Evolutionary conservation across 176 grass and related monocot species (phyloP), one percentile per base, ranked within the genome.

Genomic region (Lolium perenne): DNA sequence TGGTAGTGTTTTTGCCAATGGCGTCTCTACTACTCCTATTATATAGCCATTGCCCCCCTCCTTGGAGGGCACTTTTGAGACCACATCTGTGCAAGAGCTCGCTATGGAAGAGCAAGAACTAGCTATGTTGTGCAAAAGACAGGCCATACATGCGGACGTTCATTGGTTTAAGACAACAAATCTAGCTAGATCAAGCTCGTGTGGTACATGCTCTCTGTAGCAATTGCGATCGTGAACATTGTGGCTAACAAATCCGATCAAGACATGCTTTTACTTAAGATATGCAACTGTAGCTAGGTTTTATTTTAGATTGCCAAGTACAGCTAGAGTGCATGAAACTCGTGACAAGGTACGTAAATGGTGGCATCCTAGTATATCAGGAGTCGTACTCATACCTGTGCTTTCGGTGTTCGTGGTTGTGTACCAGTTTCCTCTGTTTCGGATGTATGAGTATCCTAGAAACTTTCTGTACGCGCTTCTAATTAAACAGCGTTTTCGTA

Each of bases 91-190:
- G 41, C 41, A 45, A 45, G 41, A 45, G 41, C 41, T 45, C 5
- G 23, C 77, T 38, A 70, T 63, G 82, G 76, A 84, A 75, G 56
- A 71, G 43, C 76, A 84, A 38, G 59, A 46, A 20, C 16, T 84
- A 76, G 76, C 69, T 84, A 60, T 77, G 69, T 70, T 61, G 89
- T n/a, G 82, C 82, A 91, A 91, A 90, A 77, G 82, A 57, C 22
- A 78, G 56, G 77, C 17, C 82, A 81, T 40, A 56, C 65, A 15
- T 74, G 85, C 65, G 65, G 15, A 79, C 66, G 12, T 43, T 74
- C 47, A 48, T 60, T 75, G 25, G 75, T 87, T 65, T 83, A 57
- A 50, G 74, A 76, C 70, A 41, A 46, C 35, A 57, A 71, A 83
- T 57, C 49, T 57, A 10, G 8, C 6, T 47, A 18, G 20, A 65